A percentile compares a stretch with the other conserved stretches of the same genome.
Conservation (phyloP, 192 early-diverging fungal species). For the Rhizoclosmatium globosum region DNA sequence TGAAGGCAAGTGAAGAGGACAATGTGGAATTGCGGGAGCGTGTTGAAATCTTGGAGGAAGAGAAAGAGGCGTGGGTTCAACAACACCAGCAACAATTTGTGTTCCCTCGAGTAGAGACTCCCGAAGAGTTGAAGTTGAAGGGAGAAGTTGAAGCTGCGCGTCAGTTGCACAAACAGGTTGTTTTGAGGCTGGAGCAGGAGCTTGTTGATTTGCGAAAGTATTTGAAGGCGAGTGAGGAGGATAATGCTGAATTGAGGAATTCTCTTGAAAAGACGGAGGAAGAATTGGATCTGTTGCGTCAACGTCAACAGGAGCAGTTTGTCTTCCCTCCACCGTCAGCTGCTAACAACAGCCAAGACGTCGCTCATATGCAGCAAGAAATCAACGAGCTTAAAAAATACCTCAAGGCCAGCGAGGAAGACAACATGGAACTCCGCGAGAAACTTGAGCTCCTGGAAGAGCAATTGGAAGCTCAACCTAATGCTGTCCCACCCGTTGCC, state of each 20-base stretch:
- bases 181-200: slow-evolving; percentile 1
- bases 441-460: slow-evolving; percentile 22
- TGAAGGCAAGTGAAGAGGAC: slow-evolving; percentile 25
- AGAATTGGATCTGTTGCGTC: slow-evolving; percentile 6
- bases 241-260: neutral
- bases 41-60: slow-evolving; percentile 25
- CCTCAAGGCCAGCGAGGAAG: slow-evolving; percentile 24
- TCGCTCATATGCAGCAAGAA: neutral
- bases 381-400: slow-evolving; percentile 24
- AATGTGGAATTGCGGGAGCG: slow-evolving; percentile 26
- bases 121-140: neutral
- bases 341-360: no score
- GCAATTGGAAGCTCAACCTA: neutral
- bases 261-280: slow-evolving; percentile 21
- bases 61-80: neutral
- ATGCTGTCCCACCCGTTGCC: neutral
- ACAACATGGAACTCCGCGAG: slow-evolving; percentile 26
- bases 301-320: neutral
- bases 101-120: no score
- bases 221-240: slow-evolving; percentile 14
- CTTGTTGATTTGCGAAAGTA: slow-evolving; percentile 1
- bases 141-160: neutral
- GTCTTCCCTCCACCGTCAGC: no score
- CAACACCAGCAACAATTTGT: neutral
- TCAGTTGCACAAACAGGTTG: neutral